Conservation (phyloP, 2,329 filamentous ascomycete species). For the Aspergillus ruber region DNA sequence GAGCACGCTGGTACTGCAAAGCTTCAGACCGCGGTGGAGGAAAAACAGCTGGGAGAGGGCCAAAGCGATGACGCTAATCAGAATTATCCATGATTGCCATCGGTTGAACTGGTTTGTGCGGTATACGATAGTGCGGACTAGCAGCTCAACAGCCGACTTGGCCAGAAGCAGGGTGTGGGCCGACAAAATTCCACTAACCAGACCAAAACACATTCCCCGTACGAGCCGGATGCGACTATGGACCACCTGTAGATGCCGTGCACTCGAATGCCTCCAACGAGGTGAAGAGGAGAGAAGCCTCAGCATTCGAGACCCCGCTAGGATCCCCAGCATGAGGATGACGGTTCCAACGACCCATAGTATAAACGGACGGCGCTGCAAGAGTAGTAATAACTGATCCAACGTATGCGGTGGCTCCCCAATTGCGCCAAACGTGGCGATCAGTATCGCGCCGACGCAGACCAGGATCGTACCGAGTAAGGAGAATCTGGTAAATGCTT, state of each 20-base stretch:
- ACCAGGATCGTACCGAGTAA: slow-evolving; percentile 83
- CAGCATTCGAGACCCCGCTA: slow-evolving; percentile 50
- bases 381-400: slow-evolving; percentile 68
- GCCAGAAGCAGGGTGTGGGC: slow-evolving; percentile 89
- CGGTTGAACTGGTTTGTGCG: slow-evolving; percentile 87
- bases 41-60: slow-evolving; percentile 92
- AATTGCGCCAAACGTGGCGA: slow-evolving; percentile 89
- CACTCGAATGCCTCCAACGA: slow-evolving; percentile 30
- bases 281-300: slow-evolving; percentile 31
- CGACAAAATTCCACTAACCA: slow-evolving; percentile 85
- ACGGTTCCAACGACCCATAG: slow-evolving; percentile 82
- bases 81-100: slow-evolving; percentile 91
- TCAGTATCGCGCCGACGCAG: slow-evolving; percentile 78
- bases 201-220: slow-evolving; percentile 79
- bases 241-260: slow-evolving; percentile 26
- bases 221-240: slow-evolving; percentile 65
- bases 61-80: slow-evolving; percentile 71
- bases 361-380: slow-evolving; percentile 69
- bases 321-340: slow-evolving; percentile 63
- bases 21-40: slow-evolving; percentile 84
- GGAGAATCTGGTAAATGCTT: slow-evolving; percentile 93
- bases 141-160: slow-evolving; percentile 90
- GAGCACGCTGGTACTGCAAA: slow-evolving; percentile 90
- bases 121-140: slow-evolving; percentile 80
- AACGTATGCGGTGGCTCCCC: slow-evolving; percentile 86